Base-by-base conservation (phyloP, 495 filamentous ascomycete species). In the Podospora sp. region DNA sequence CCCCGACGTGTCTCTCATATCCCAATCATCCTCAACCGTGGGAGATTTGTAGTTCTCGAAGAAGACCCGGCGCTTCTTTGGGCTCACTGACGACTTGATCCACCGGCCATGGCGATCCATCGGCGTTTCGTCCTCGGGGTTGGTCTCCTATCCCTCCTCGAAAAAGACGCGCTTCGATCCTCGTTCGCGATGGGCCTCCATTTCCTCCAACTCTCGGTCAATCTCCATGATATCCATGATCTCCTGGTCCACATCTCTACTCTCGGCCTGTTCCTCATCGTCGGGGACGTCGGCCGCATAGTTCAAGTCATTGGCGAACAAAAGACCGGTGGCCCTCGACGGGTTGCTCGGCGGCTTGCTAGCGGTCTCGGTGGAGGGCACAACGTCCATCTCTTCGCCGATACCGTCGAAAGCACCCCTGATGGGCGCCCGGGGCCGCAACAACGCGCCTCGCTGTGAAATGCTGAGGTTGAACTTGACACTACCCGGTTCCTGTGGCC, bases 141-240 rank as follows among this genome's bases (percentile, higher is more conserved):
- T 20, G 35, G 68, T 26, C 11, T 27, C 6, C 74, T 76, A 79
- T 11, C 65, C 74, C 60, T 76, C 77, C 65, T 82, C 80, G 63
- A 85, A 83, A 61, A 82, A 81, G 61, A 84, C 80, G 69, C 78
- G 78, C 76, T 83, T 83, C 33, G 78, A 77, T 26, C 80, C 79
- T 63, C 77, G 72, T 26, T 76, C 78, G 33, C 80, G 71, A 11
- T 78, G 76, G 33, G 68, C 71, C 64, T 85, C 82, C 76, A 85
- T 71, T 53, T 75, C 73, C 58, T 84, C 81, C 65, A 85, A 66
- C 67, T 81, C 84, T 50, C 81, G 78, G 58, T 87, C 85, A 71
- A 87, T 86, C 56, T 82, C 83, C 75, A 84, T 82, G 25, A 87
- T 83, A 67, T 84, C 83, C 71, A 86, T 77, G 76, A 84, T 77